These are phyloP conservation scores for Thelephora terrestris DNA, from an alignment of 1,284 basidiomycete genomes.

Conservation along the genomic window DNA sequence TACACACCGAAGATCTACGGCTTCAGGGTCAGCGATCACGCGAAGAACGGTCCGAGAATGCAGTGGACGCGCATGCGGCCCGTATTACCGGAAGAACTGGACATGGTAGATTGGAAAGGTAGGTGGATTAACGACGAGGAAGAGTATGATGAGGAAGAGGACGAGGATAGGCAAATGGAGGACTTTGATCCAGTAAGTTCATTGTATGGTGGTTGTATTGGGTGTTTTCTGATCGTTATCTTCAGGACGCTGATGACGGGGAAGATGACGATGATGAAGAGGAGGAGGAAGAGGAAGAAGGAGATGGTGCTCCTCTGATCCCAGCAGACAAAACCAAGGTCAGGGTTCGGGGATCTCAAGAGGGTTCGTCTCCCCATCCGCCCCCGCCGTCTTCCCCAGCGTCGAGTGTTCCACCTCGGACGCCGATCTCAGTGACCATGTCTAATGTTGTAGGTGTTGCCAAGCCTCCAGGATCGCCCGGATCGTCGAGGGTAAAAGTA, in stretches of 20 bases:
- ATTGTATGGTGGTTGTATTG: slow-evolving; percentile 4
- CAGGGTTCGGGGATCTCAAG: neutral
- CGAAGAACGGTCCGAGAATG: slow-evolving; percentile 93
- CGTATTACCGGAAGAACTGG: slow-evolving; percentile 68
- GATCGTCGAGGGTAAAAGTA: slow-evolving; percentile 34
- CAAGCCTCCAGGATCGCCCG: slow-evolving; percentile 8
- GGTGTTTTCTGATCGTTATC: slow-evolving; percentile 6
- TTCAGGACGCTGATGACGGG: slow-evolving; percentile 48
- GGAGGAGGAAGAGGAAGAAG: slow-evolving; percentile 40
- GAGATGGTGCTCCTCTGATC: slow-evolving; percentile 17
- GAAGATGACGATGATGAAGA: slow-evolving; percentile 56
- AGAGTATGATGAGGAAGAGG: slow-evolving; percentile 45
- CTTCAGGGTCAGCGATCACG: slow-evolving; percentile 75
- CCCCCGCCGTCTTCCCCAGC: slow-evolving; percentile 20
- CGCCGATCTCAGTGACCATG: slow-evolving; percentile 9
- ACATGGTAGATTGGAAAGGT: slow-evolving; percentile 80
- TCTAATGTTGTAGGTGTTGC: slow-evolving; percentile 4
- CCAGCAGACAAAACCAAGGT: neutral
- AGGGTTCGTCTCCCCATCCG: slow-evolving; percentile 25
- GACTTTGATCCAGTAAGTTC: slow-evolving; percentile 67
- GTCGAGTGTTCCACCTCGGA: slow-evolving; percentile 20
- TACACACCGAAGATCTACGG: slow-evolving; percentile 94
- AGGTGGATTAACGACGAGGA: slow-evolving; percentile 78
- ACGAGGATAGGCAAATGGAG: slow-evolving; percentile 69
- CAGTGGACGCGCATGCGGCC: slow-evolving; percentile 89